Evolutionary conservation across 2,329 filamentous ascomycete genomes (phyloP), one percentile per base, ranked within the genome.

Genomic region (Passalora sequoiae): DNA sequence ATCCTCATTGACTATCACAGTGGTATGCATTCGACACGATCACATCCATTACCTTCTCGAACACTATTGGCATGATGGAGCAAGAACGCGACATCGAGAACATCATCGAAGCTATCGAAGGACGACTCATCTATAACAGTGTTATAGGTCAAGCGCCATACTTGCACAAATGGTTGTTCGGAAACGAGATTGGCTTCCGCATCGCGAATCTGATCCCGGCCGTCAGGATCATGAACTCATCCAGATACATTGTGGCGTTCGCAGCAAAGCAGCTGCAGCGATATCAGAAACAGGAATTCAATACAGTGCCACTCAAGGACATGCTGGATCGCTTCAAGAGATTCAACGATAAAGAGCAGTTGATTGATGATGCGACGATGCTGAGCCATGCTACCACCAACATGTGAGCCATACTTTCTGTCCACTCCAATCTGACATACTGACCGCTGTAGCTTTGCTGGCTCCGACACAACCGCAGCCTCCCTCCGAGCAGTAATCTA

Each of bases 331-430:
- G 54, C 6, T 58, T 57, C 45, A 54, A 52, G n/a, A 36, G 51
- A 15, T 49, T 45, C 37, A 53, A 50, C 19, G 53, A 57, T 31
- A 52, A 51, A 10, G 50, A 54, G 27, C 45, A 51, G 36, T 39
- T 55, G 7, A 57, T 56, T 46, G 46, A 46, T 31, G 46, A 54
- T 17, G 40, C 47, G 12, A 40, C 41, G 13, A 42, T 57, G 37
- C 48, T 56, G 9, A 51, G 41, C 6, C 50, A 55, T 40, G 44
- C 48, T 4, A 36, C 25, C 4, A 80, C 68, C 77, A 78, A 58
- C 68, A 83, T 27, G 43, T 50, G n/a, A 6, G 46, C 80, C 47
- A 69, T 89, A 38, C 80, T 78, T 43, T 17, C 12, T 31, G 15
- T 12, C 22, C 25, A 8, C 4, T 9, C 19, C 4, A 13, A 13